Percentiles rank a stretch among this genome's conserved stretches.
Evolutionary conservation across 139 green algal genomes (phyloP).

Genomic region (Closterium sp.): DNA sequence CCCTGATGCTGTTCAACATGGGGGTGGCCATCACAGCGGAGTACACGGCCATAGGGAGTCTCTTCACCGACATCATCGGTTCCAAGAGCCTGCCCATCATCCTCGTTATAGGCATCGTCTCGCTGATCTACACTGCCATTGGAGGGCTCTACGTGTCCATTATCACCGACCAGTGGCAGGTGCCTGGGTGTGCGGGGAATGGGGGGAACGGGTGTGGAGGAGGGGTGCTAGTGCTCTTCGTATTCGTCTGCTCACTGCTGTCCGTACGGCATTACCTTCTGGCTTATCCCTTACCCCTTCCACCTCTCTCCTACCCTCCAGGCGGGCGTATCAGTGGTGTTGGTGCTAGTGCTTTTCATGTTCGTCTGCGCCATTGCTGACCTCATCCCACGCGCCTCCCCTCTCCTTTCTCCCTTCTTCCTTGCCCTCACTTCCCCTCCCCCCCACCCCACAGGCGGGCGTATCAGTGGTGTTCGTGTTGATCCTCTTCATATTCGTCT

Average conservation of each 20-base stretch:
- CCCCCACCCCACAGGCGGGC: conserved; percentile 20
- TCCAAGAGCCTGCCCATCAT: conserved; percentile 66
- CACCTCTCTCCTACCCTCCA: neutral
- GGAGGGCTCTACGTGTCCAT: conserved; percentile 75
- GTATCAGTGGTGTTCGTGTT: conserved; percentile 59
- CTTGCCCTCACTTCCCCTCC: too few relatives aligned
- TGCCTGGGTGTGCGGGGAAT: neutral
- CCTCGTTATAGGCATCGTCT: conserved; percentile 63
- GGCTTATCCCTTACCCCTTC: neutral
- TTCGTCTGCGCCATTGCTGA: neutral
- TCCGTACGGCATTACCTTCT: too few relatives aligned
- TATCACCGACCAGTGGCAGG: conserved; percentile 75
- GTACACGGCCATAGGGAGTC: conserved; percentile 66
- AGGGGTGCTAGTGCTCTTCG: neutral
- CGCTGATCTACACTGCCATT: conserved; percentile 67
- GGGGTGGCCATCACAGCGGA: conserved; percentile 58
- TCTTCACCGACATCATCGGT: conserved; percentile 68
- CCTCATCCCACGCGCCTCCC: neutral
- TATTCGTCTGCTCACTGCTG: too few relatives aligned
- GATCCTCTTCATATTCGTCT: conserved; percentile 68
- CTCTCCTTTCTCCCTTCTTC: neutral
- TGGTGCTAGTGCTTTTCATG: neutral
- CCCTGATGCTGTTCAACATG: conserved; percentile 69
- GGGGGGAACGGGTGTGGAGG: too few relatives aligned
- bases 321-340: conserved; percentile 7